These are phyloP conservation scores for Fusarium bactridioides DNA, from an alignment of 2,329 filamentous ascomycete species.

Conservation along the genomic window DNA sequence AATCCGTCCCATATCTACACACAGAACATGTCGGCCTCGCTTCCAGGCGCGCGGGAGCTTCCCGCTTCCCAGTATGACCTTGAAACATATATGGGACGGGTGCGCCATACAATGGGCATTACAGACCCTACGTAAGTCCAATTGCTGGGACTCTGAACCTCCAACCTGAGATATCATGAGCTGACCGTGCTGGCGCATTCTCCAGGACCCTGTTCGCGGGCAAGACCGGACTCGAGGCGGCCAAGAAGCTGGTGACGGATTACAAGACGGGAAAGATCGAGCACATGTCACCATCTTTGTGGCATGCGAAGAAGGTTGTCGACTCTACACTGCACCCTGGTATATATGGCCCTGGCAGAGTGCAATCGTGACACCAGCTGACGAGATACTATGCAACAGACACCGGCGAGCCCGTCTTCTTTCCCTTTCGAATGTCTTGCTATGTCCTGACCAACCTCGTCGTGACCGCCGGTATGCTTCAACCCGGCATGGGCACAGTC, in stretches of 20 bases:
- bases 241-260: slow-evolving; percentile 79
- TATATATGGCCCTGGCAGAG: slow-evolving; percentile 52
- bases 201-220: slow-evolving; percentile 88
- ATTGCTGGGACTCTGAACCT: background rate
- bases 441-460: slow-evolving; percentile 94
- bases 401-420: slow-evolving; percentile 88
- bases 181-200: slow-evolving; percentile 13
- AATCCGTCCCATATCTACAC: slow-evolving; percentile 6
- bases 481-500: slow-evolving; percentile 80
- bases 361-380: slow-evolving; percentile 14
- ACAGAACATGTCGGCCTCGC: slow-evolving; percentile 67
- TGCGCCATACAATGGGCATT: slow-evolving; percentile 86
- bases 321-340: slow-evolving; percentile 96
- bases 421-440: slow-evolving; percentile 97
- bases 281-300: slow-evolving; percentile 88
- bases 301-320: slow-evolving; percentile 95
- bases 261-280: slow-evolving; percentile 87
- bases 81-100: slow-evolving; percentile 92
- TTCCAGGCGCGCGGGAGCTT: slow-evolving; percentile 77
- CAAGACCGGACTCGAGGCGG: slow-evolving; percentile 78
- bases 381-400: slow-evolving; percentile 61
- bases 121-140: slow-evolving; percentile 89
- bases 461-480: slow-evolving; percentile 96
- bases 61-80: slow-evolving; percentile 93
- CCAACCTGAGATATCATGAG: background rate